Conservation (phyloP, 139 green algal genomes). For the Chlamydomonas incerta region DNA sequence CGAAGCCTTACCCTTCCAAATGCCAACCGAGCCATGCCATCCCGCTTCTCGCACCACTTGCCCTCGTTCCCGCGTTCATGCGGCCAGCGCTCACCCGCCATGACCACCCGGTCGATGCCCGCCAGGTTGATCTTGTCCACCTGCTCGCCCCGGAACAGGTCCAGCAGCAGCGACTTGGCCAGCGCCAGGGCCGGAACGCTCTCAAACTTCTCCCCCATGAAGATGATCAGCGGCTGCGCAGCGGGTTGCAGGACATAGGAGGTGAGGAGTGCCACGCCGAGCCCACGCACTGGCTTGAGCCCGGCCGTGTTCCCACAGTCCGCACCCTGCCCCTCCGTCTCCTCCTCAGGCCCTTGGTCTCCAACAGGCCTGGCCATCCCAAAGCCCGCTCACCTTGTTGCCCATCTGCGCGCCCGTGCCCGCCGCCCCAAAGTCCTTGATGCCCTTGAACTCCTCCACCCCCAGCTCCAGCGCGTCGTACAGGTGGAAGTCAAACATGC, state of each 20-base stretch:
- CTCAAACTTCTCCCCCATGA: constrained; percentile 91
- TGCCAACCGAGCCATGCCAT: too few species aligned
- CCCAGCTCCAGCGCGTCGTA: constrained; percentile 92
- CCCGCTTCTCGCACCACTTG: too few species aligned
- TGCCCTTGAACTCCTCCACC: constrained; percentile 64
- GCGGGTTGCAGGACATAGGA: too few species aligned
- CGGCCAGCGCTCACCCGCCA: constrained; percentile 54
- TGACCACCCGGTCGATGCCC: constrained; percentile 84
- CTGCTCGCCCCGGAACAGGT: constrained; percentile 87
- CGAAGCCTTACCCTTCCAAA: too few species aligned
- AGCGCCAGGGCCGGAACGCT: constrained; percentile 70
- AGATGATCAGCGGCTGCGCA: constrained; percentile 85
- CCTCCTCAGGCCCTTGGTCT: not conserved
- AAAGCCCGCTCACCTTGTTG: constrained; percentile 53
- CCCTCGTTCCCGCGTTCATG: too few species aligned
- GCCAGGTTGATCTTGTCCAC: constrained; percentile 84
- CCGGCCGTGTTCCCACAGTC: too few species aligned
- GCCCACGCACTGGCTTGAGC: too few species aligned
- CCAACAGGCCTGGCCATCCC: not conserved
- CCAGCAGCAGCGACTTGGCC: constrained; percentile 85
- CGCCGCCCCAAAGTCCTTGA: constrained; percentile 57
- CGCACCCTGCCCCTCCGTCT: too few species aligned
- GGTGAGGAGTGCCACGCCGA: too few species aligned
- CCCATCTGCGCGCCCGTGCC: constrained; percentile 47
- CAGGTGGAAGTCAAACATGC: constrained; percentile 91